phyloP scores from a whole-genome alignment of 139 green algal genomes.

The Chlorella sp. region DNA sequence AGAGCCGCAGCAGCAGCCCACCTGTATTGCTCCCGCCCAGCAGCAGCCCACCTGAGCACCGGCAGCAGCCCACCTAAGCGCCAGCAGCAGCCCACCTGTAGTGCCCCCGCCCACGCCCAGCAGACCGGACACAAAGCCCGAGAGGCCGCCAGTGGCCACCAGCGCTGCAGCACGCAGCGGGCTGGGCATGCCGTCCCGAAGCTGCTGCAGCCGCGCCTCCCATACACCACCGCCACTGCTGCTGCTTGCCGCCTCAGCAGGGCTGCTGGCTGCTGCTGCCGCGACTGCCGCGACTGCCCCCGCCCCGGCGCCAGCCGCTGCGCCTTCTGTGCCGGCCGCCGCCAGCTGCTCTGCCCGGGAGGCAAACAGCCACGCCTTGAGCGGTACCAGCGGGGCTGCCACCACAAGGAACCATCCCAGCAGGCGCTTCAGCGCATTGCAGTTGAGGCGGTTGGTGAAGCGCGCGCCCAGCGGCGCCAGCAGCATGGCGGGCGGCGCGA shows the following conservation, averaged over 20 bases:
- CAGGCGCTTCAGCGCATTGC: constrained; percentile 38
- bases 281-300: not conserved
- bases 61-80: not conserved
- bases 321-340: not conserved
- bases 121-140: constrained; percentile 69
- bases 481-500: constrained; percentile 55
- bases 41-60: not conserved
- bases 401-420: constrained; percentile 68
- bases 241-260: not conserved
- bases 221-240: not conserved
- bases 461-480: constrained; percentile 62
- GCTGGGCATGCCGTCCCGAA: not conserved
- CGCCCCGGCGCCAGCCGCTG: not conserved
- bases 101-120: constrained; percentile 72
- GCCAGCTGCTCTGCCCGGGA: not conserved
- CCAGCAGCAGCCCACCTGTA: constrained; percentile 17
- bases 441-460: constrained; percentile 56
- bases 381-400: constrained; percentile 67
- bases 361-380: constrained; percentile 47
- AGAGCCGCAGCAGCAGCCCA: not conserved
- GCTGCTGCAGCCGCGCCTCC: not conserved
- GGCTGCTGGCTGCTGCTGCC: not conserved
- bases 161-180: constrained; percentile 34
- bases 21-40: not conserved
- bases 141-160: constrained; percentile 51